These are phyloP conservation scores for Nakazawaea peltata DNA, from an alignment of 805 yeast species.

Conservation along the genomic window DNA sequence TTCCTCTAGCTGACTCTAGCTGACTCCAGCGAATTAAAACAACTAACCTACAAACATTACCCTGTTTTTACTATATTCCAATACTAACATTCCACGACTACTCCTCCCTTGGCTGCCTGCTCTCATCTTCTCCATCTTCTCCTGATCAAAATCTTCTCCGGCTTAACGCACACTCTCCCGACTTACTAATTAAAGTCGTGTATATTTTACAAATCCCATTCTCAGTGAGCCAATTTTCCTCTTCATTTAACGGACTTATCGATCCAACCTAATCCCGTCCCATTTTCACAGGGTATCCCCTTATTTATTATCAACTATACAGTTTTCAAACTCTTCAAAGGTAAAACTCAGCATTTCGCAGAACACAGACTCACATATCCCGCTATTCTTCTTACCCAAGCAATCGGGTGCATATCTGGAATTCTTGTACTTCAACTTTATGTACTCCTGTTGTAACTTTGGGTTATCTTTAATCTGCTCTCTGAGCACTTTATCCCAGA, in stretches of 20 bases:
- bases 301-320: conserved; percentile 6
- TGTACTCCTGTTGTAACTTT: conserved; percentile 28
- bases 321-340: conserved; percentile 2
- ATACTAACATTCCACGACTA: too few species aligned
- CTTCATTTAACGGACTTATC: conserved; percentile 6
- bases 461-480: conserved; percentile 17
- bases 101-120: too few species aligned
- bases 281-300: background rate
- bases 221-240: too few species aligned
- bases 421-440: conserved; percentile 24
- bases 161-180: too few species aligned
- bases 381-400: conserved; percentile 2
- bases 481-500: conserved; percentile 27
- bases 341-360: conserved; percentile 9
- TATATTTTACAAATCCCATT: too few species aligned
- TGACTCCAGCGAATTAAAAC: too few species aligned
- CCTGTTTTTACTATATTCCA: too few species aligned
- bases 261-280: background rate
- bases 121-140: too few species aligned
- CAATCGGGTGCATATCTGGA: conserved; percentile 28
- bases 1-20: too few species aligned
- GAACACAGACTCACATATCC: conserved; percentile 4
- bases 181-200: too few species aligned
- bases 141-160: too few species aligned
- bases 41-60: too few species aligned